Base-by-base conservation (phyloP, 108 stramenopile species). In the Nitzschia sp. region DNA sequence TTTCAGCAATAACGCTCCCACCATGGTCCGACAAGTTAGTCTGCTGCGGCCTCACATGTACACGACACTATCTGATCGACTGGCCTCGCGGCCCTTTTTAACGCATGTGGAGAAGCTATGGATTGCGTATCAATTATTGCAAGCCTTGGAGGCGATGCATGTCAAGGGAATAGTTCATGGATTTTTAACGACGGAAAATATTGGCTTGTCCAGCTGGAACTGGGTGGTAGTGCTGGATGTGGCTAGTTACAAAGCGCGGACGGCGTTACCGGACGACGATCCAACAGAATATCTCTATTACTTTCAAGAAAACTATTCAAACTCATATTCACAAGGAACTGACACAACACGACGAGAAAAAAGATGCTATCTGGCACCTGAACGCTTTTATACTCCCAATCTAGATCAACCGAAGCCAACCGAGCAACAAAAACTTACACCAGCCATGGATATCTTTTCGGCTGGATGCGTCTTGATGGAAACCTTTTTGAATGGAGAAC, bases 391-490 rank as follows among this genome's bases (percentile, higher is more conserved):
- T 47, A 72, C 75, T 28, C 69, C 80, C 30, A 78, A 72, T 64
- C 26, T 58, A 13, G 65, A 48, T 44, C 26, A 80, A 34, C 34
- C 45, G 22, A 45, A 61, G 58, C 47, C 25, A 27, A 13, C 41
- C 6, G 26, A 33, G 16, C 17, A 15, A 9, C 45, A 50, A 22
- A 17, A 33, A 33, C 80, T 96, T 1, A 89, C 84, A 27, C 83
- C 90, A 28, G 92, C 93, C 38, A 97, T 96, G 96, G 98, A 99
- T 79, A 86, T 97, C 9, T 99, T 99, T 73, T 93, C 96, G n/a
- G 69, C 88, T 8, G 98, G 98, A 6, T 99, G 98, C 69, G 87
- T 96, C 30, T 80, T 98, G 33, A 90, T 96, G 48, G 97, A 98
- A 85, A 82, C 95, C 2, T 95, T 90, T 66, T 70, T 97, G 53